phyloP scores from a whole-genome alignment of 768 basidiomycete genomes.

The Suillus brevipes region DNA sequence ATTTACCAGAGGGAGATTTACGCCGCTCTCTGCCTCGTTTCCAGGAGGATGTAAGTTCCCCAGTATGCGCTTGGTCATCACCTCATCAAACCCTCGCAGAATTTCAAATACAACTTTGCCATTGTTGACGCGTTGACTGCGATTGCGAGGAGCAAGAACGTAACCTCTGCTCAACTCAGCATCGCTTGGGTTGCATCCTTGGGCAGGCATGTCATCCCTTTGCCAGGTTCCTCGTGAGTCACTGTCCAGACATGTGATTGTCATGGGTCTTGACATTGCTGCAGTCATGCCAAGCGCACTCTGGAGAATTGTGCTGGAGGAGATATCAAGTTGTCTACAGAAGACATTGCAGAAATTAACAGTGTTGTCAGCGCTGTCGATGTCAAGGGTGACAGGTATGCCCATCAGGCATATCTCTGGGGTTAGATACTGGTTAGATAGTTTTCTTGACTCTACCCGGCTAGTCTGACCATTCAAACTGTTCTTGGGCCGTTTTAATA shows the following conservation, averaged over 20 bases:
- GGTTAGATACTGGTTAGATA: constrained; percentile 29
- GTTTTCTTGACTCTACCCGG: neutral
- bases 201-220: constrained; percentile 46
- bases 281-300: constrained; percentile 39
- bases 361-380: constrained; percentile 34
- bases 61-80: constrained; percentile 7
- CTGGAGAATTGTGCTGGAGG: constrained; percentile 47
- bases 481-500: neutral
- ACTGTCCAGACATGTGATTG: neutral
- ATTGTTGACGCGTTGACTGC: constrained; percentile 42
- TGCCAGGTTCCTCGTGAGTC: constrained; percentile 49
- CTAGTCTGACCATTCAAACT: neutral
- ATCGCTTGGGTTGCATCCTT: constrained; percentile 45
- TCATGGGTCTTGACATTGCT: neutral
- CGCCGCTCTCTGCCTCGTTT: constrained; percentile 43
- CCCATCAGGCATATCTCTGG: constrained; percentile 31
- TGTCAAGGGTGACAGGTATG: constrained; percentile 44
- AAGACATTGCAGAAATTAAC: constrained; percentile 44
- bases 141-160: constrained; percentile 42
- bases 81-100: constrained; percentile 22
- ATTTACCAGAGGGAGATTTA: constrained; percentile 38
- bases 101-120: constrained; percentile 42
- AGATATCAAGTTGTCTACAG: constrained; percentile 40
- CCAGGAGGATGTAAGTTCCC: constrained; percentile 39
- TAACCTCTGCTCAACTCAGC: constrained; percentile 45